phyloP scores from a whole-genome alignment of 1,139 yeast genomes.

The Yamadazyma jaroonii region DNA sequence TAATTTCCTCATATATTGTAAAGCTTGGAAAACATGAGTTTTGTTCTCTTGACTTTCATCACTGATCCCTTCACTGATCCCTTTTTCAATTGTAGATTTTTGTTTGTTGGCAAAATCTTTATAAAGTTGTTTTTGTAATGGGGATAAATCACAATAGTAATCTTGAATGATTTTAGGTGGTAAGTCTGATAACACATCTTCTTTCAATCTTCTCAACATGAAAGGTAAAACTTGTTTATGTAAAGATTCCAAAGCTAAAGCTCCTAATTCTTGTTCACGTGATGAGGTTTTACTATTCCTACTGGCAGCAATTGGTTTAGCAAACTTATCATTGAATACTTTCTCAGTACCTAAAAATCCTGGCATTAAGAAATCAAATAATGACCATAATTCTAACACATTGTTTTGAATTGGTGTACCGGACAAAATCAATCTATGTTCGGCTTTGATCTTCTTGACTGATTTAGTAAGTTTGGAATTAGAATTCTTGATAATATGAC shows the following conservation, averaged over 20 bases:
- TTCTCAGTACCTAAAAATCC: slow-evolving; percentile 97
- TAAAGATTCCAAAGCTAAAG: slow-evolving; percentile 89
- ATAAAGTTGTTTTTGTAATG: slow-evolving; percentile 81
- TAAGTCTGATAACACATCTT: slow-evolving; percentile 90
- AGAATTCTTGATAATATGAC: slow-evolving; percentile 94
- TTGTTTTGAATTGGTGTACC: slow-evolving; percentile 99
- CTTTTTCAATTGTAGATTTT: slow-evolving; percentile 66
- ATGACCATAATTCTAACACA: slow-evolving; percentile 94
- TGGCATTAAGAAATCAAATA: slow-evolving; percentile 97
- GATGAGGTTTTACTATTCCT: slow-evolving; percentile 88
- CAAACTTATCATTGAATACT: slow-evolving; percentile 90
- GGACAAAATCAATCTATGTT: slow-evolving; percentile 84
- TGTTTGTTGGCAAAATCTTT: slow-evolving; percentile 91
- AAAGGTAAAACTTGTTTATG: slow-evolving; percentile 97
- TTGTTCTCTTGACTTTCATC: slow-evolving; percentile 52
- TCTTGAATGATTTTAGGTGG: slow-evolving; percentile 99
- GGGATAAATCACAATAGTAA: slow-evolving; percentile 93
- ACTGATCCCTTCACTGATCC: slow-evolving; percentile 43
- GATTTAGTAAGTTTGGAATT: slow-evolving; percentile 85
- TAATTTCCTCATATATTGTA: slow-evolving; percentile 94
- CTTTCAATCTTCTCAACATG: slow-evolving; percentile 92
- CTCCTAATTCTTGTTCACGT: slow-evolving; percentile 96
- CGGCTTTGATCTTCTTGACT: slow-evolving; percentile 78
- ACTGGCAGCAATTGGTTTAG: slow-evolving; percentile 95
- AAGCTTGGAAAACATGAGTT: slow-evolving; percentile 94